These are phyloP conservation scores for Hortaea werneckii DNA, from an alignment of 2,329 filamentous ascomycete species.

Conservation along the genomic window DNA sequence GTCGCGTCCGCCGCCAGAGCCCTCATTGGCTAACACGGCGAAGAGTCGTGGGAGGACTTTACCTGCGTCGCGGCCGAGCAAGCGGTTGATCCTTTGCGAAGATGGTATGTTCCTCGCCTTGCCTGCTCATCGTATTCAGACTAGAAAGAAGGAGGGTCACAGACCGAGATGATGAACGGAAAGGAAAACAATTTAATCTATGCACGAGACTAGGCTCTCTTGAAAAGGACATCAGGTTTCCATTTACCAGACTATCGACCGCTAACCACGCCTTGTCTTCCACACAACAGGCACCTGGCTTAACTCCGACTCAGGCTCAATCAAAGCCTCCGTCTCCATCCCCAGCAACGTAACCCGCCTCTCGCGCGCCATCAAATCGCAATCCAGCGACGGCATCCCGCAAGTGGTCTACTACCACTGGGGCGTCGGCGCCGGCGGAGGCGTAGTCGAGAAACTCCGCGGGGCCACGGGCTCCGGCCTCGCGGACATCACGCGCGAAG, in stretches of 20 bases:
- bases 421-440: slow-evolving; percentile 37
- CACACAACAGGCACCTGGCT: slow-evolving; percentile 31
- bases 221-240: not conserved
- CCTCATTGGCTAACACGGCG: not conserved
- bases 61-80: not conserved
- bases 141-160: not conserved
- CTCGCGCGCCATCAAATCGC: slow-evolving; percentile 39
- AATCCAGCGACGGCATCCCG: slow-evolving; percentile 39
- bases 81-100: slow-evolving; percentile 15
- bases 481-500: slow-evolving; percentile 38
- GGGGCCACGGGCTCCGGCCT: slow-evolving; percentile 23
- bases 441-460: slow-evolving; percentile 29
- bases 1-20: not conserved
- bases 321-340: slow-evolving; percentile 33
- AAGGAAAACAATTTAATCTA: not conserved
- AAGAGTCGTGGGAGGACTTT: not conserved
- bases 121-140: no score
- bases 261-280: not conserved
- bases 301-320: slow-evolving; percentile 37
- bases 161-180: not conserved
- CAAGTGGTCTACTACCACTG: slow-evolving; percentile 44
- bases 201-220: not conserved
- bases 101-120: slow-evolving; percentile 6
- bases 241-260: no score
- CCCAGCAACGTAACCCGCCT: slow-evolving; percentile 43